Conservation (phyloP, 108 stramenopile genomes). For the Tribonema minus region DNA sequence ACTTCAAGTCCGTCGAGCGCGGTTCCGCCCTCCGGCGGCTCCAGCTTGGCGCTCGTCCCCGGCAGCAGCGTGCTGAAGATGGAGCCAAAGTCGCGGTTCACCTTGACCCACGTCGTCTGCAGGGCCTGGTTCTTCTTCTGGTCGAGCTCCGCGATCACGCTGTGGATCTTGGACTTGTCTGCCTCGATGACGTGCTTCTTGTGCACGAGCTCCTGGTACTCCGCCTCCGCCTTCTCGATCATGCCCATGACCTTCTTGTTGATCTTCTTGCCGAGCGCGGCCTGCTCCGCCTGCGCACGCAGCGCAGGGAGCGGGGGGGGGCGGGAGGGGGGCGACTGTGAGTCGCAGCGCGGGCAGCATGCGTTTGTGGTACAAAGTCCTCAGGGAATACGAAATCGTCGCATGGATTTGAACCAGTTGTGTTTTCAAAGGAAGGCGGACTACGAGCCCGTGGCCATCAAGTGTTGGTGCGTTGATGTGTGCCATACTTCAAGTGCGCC, state of each 20-base stretch:
- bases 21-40: slow-evolving; percentile 81
- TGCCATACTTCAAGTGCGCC: too few species aligned
- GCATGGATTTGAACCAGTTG: too few species aligned
- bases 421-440: too few species aligned
- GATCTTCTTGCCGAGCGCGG: slow-evolving; percentile 78
- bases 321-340: too few species aligned
- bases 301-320: too few species aligned
- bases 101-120: slow-evolving; percentile 82
- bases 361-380: too few species aligned
- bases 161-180: slow-evolving; percentile 93
- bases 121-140: slow-evolving; percentile 91
- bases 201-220: slow-evolving; percentile 89
- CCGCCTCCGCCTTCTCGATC: slow-evolving; percentile 97
- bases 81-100: slow-evolving; percentile 96
- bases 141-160: slow-evolving; percentile 93
- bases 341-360: too few species aligned
- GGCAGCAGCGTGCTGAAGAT: slow-evolving; percentile 96
- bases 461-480: too few species aligned
- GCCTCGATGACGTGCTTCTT: slow-evolving; percentile 95
- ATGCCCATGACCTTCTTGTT: slow-evolving; percentile 98
- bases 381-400: too few species aligned
- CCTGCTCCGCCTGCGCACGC: slow-evolving; percentile 79
- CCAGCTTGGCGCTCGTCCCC: slow-evolving; percentile 87
- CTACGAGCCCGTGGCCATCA: too few species aligned
- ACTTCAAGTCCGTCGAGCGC: slow-evolving; percentile 89